These are phyloP conservation scores for Maudiozyma pseudohumilis DNA, from an alignment of 805 yeast species.

Conservation along the genomic window DNA sequence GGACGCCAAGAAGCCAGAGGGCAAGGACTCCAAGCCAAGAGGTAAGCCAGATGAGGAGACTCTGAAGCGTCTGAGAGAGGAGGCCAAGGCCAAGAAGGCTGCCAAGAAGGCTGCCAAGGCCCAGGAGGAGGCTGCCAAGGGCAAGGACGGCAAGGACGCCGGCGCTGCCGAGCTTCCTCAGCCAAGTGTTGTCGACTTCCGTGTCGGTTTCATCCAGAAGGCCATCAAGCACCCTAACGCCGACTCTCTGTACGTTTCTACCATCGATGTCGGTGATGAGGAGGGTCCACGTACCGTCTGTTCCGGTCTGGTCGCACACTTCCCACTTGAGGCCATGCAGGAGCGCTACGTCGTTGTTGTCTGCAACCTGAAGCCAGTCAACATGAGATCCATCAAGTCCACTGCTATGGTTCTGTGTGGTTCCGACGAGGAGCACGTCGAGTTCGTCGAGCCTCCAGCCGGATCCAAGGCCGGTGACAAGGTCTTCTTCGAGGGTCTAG, in stretches of 20 bases:
- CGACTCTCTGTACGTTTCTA: constrained; percentile 89
- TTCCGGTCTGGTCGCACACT: constrained; percentile 86
- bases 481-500: constrained; percentile 82
- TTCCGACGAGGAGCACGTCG: constrained; percentile 64
- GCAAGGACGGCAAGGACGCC: constrained; percentile 25
- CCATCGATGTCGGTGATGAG: constrained; percentile 91
- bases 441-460: constrained; percentile 89
- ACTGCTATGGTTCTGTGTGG: constrained; percentile 96
- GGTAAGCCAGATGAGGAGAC: constrained; percentile 43
- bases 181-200: constrained; percentile 82
- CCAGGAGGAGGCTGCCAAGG: constrained; percentile 33
- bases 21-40: constrained; percentile 27
- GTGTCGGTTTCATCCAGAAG: constrained; percentile 95
- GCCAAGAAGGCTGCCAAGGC: constrained; percentile 49
- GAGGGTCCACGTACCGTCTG: constrained; percentile 98
- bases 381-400: constrained; percentile 95
- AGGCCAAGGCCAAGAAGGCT: constrained; percentile 50
- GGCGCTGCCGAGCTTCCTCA: constrained; percentile 52
- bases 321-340: constrained; percentile 92
- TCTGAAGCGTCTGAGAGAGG: constrained; percentile 38
- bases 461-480: constrained; percentile 94
- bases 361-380: constrained; percentile 94
- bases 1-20: constrained; percentile 19
- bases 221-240: constrained; percentile 97
- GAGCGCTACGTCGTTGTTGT: constrained; percentile 81